Evolutionary conservation across 2,329 filamentous ascomycete genomes (phyloP).

Genomic region (Aspergillus ibericus): DNA sequence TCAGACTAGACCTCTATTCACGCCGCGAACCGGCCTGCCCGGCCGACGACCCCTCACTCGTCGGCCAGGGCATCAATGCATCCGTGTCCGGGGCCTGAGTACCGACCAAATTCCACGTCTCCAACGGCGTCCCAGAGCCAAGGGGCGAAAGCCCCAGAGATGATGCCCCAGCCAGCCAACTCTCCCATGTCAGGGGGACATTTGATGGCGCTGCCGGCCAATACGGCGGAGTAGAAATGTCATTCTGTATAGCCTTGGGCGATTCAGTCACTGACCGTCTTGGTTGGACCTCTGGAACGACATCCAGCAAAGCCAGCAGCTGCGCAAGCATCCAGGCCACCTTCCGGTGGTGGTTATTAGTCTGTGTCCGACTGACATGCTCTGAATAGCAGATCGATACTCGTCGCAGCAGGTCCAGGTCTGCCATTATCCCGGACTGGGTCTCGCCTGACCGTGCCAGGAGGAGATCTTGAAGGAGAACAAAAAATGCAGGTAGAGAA

Average conservation of each 20-base stretch:
- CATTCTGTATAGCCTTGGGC: background rate
- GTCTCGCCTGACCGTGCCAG: background rate
- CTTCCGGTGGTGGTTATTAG: conserved; percentile 2
- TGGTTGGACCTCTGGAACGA: background rate
- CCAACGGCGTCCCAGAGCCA: background rate
- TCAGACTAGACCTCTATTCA: background rate
- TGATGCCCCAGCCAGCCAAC: background rate
- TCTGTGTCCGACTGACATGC: background rate
- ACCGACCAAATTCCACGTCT: background rate
- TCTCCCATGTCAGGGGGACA: background rate
- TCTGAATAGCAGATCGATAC: conserved; percentile 2
- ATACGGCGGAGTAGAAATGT: background rate
- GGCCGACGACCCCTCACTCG: background rate
- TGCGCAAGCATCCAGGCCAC: conserved; percentile 2
- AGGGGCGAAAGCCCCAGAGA: background rate
- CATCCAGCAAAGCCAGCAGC: background rate
- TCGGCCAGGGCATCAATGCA: background rate
- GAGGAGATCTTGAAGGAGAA: background rate
- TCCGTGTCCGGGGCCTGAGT: background rate
- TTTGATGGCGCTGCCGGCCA: background rate
- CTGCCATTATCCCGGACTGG: background rate
- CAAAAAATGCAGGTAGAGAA: conserved; percentile 2
- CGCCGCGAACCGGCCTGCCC: background rate
- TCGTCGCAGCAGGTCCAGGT: conserved; percentile 3
- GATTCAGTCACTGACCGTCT: background rate